Conservation (phyloP, 2,329 filamentous ascomycete species). For the Exophiala sp. region DNA sequence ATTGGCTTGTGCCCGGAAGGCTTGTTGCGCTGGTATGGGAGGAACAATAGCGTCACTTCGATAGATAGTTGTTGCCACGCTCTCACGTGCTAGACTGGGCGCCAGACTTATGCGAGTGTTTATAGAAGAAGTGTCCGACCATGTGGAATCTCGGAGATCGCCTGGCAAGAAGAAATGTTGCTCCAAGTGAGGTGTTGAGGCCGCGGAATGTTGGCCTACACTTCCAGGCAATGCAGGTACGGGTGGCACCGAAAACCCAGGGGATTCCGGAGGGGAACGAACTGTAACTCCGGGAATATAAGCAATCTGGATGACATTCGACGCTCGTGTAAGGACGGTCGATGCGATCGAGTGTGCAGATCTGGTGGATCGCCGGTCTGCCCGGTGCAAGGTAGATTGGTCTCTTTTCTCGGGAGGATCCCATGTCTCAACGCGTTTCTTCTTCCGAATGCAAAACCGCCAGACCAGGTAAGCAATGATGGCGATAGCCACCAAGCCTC, state of each 20-base stretch:
- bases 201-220: constrained; percentile 49
- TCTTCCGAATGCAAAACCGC: constrained; percentile 74
- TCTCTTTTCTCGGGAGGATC: constrained; percentile 50
- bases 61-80: constrained; percentile 89
- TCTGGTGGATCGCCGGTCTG: constrained; percentile 69
- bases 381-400: constrained; percentile 51
- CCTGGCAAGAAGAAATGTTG: constrained; percentile 87
- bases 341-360: constrained; percentile 86
- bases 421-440: constrained; percentile 55
- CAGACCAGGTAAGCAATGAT: constrained; percentile 73
- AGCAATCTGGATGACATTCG: constrained; percentile 98
- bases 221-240: constrained; percentile 78
- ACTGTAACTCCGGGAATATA: constrained; percentile 98
- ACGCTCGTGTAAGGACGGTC: constrained; percentile 88
- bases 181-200: constrained; percentile 53
- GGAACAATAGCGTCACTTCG: constrained; percentile 82
- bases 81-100: constrained; percentile 47
- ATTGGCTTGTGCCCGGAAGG: constrained; percentile 79
- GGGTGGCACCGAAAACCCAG: constrained; percentile 74
- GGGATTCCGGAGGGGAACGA: constrained; percentile 76
- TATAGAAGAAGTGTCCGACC: constrained; percentile 48
- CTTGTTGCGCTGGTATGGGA: constrained; percentile 72
- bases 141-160: constrained; percentile 84
- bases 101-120: constrained; percentile 47
- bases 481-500: constrained; percentile 70